Percentiles rank a stretch among this genome's conserved stretches.
Conservation (phyloP, 2,329 filamentous ascomycete genomes). For the Pseudophaeomoniella oleicola region DNA sequence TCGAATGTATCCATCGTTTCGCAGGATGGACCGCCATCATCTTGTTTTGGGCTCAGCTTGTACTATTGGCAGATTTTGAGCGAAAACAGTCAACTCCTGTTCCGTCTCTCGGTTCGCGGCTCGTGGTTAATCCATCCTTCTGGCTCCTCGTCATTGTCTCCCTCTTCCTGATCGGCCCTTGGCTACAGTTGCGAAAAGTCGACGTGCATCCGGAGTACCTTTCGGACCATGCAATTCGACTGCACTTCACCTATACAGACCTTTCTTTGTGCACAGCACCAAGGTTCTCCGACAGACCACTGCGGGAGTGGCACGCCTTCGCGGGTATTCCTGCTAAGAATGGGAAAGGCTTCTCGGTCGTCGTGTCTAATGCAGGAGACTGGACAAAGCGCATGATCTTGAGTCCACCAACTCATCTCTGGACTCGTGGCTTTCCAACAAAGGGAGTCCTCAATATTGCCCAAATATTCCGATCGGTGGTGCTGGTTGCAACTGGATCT, state of each 20-base stretch:
- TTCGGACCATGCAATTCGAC: constrained; percentile 56
- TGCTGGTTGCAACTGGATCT: constrained; percentile 58
- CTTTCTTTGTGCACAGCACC: constrained; percentile 42
- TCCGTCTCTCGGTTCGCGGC: constrained; percentile 20
- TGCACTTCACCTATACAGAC: constrained; percentile 52
- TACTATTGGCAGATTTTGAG: constrained; percentile 38
- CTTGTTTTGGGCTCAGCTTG: constrained; percentile 50
- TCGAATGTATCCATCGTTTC: constrained; percentile 59
- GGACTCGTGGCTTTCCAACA: constrained; percentile 53
- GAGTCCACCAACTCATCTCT: constrained; percentile 46
- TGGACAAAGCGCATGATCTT: constrained; percentile 55
- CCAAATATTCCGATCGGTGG: constrained; percentile 47
- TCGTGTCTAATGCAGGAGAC: constrained; percentile 61
- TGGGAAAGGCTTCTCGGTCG: constrained; percentile 47
- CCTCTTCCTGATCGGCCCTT: constrained; percentile 53
- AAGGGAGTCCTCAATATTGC: constrained; percentile 55
- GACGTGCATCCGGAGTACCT: constrained; percentile 51
- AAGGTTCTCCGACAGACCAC: constrained; percentile 47
- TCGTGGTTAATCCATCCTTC: constrained; percentile 39
- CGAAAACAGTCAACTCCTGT: constrained; percentile 16
- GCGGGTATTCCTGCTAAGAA: constrained; percentile 52
- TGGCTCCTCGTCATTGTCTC: constrained; percentile 57
- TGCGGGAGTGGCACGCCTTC: constrained; percentile 63
- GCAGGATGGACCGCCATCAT: constrained; percentile 53
- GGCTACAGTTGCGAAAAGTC: constrained; percentile 56